Conservation (phyloP, 2,329 filamentous ascomycete species). For the Herpotrichia juniperi region DNA sequence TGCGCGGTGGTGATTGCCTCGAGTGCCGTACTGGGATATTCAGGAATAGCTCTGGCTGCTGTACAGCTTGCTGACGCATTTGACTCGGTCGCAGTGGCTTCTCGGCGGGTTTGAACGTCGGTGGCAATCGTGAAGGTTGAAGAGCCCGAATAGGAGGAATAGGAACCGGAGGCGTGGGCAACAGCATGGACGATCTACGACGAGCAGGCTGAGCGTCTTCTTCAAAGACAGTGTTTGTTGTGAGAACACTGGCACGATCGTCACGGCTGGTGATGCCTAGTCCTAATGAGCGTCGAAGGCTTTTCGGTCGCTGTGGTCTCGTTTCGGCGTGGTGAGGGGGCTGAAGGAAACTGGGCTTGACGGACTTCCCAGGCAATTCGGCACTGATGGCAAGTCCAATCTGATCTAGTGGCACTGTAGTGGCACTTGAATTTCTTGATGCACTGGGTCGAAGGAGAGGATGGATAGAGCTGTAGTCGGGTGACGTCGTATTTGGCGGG, state of each 20-base stretch:
- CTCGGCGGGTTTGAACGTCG: conserved; percentile 13
- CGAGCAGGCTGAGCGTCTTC: conserved; percentile 35
- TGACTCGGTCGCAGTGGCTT: conserved; percentile 1
- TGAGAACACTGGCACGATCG: conserved; percentile 38
- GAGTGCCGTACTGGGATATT: conserved; percentile 39
- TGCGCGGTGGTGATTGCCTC: conserved; percentile 23
- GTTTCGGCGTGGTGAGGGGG: conserved; percentile 6
- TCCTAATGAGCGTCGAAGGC: conserved; percentile 11
- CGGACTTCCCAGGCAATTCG: conserved; percentile 36
- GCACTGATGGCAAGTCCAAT: conserved; percentile 47
- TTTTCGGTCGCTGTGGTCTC: conserved; percentile 13
- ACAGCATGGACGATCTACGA: conserved; percentile 33
- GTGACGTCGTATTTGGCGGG: conserved; percentile 4
- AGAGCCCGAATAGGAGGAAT: conserved; percentile 41
- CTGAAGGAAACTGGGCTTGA: conserved; percentile 6
- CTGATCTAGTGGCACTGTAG: conserved; percentile 35
- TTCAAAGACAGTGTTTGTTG: conserved; percentile 46
- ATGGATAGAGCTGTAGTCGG: conserved; percentile 15
- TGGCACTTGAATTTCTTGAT: conserved; percentile 24
- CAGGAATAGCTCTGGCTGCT: conserved; percentile 36
- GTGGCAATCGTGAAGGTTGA: conserved; percentile 32
- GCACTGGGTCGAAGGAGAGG: conserved; percentile 28
- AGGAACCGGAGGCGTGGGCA: conserved; percentile 39
- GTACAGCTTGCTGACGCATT: conserved; percentile 9
- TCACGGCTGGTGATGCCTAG: conserved; percentile 23